Evolutionary conservation across 352 stramenopile species (phyloP).

Genomic region (Phytophthora vignae): DNA sequence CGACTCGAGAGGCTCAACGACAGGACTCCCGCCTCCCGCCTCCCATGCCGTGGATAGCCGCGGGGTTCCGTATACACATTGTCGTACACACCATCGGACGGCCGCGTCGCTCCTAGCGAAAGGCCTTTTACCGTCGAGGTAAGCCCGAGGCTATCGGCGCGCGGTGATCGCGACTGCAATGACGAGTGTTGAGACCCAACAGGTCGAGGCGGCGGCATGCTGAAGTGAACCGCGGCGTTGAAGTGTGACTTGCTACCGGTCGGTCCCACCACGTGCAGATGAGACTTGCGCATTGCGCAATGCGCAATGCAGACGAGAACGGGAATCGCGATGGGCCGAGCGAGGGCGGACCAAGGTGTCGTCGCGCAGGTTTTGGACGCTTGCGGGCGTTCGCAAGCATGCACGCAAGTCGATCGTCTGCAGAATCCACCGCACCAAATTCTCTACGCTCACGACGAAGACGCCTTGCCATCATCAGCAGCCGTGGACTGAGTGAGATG

Average conservation of each 20-base stretch:
- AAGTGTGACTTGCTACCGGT: not conserved
- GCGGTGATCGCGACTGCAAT: not conserved
- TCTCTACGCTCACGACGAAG: not conserved
- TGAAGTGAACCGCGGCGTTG: constrained; percentile 10
- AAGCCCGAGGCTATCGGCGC: not conserved
- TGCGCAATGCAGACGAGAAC: constrained; percentile 14
- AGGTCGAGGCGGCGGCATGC: not conserved
- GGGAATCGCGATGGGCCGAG: constrained; percentile 13
- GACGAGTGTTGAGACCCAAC: not conserved
- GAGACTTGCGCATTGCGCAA: too few species aligned
- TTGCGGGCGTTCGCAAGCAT: not conserved
- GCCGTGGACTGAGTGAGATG: not conserved
- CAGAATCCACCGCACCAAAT: not conserved
- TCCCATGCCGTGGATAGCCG: constrained; percentile 32
- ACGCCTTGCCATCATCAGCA: not conserved
- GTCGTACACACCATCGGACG: not conserved
- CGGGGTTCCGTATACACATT: constrained; percentile 13
- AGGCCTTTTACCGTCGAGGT: constrained; percentile 1
- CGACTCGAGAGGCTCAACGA: constrained; percentile 11
- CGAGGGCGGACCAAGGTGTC: constrained; percentile 21
- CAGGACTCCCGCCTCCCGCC: not conserved
- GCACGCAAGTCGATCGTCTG: not conserved
- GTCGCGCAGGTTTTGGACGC: not conserved
- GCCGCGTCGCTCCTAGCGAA: constrained; percentile 13
- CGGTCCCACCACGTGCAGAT: constrained; percentile 39